phyloP scores from a whole-genome alignment of 306 rosid species.

The Astragalus membranaceus region DNA sequence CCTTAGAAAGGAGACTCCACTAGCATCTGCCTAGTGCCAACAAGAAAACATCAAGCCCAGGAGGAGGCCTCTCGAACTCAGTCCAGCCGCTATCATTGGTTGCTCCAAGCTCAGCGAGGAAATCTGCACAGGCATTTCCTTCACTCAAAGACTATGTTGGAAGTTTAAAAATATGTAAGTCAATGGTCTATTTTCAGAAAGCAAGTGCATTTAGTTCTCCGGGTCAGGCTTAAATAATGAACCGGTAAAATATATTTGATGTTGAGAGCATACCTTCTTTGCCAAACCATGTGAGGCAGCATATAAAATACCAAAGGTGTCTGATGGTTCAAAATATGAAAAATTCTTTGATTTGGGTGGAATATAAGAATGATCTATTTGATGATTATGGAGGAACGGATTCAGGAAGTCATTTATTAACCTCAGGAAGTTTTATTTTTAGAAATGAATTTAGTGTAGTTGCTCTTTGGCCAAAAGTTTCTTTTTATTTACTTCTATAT shows the following conservation, averaged over 20 bases:
- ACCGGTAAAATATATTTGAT: not conserved
- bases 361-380: conserved; percentile 70
- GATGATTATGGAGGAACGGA: conserved; percentile 85
- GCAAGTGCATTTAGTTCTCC: conserved; percentile 88
- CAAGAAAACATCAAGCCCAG: conserved; percentile 45
- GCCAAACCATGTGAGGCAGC: conserved; percentile 22
- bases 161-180: no score
- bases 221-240: conserved; percentile 59
- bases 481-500: no score
- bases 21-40: no score
- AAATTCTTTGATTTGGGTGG: conserved; percentile 64
- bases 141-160: no score
- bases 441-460: no score
- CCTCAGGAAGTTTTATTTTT: conserved; percentile 44
- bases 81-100: no score
- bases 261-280: conserved; percentile 14
- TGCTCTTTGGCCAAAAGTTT: no score
- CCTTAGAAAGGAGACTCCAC: no score
- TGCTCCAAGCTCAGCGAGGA: no score
- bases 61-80: conserved; percentile 37
- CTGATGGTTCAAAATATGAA: conserved; percentile 56
- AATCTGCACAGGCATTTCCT: no score
- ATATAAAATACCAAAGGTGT: conserved; percentile 19
- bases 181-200: conserved; percentile 79
- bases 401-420: conserved; percentile 88